Percentiles rank a stretch among this genome's conserved stretches.
Conservation (phyloP, 495 filamentous ascomycete species). For the Trypethelium eluteriae region DNA sequence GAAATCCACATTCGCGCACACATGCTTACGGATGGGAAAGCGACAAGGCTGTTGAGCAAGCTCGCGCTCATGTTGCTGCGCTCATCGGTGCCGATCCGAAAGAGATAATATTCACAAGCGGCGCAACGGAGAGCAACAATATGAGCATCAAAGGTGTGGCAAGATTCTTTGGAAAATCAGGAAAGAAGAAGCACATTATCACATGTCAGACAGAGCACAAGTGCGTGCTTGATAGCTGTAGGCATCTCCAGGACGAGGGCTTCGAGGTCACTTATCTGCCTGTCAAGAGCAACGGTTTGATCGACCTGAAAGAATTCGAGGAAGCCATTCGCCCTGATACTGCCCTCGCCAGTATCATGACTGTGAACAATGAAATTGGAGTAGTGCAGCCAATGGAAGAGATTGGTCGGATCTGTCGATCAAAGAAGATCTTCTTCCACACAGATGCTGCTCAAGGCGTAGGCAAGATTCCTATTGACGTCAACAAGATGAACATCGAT, state of each 20-base stretch:
- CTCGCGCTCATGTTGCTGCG: conserved; percentile 71
- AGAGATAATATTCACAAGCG: conserved; percentile 97
- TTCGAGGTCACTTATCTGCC: conserved; percentile 94
- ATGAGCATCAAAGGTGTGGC: conserved; percentile 99
- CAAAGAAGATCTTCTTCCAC: conserved; percentile 95
- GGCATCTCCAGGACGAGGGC: conserved; percentile 93
- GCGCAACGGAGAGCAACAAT: conserved; percentile 97
- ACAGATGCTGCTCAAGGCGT: conserved; percentile 96
- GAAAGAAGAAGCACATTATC: conserved; percentile 97
- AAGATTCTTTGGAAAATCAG: conserved; percentile 80
- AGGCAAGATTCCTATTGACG: conserved; percentile 92
- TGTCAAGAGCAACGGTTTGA: conserved; percentile 72
- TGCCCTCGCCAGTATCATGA: conserved; percentile 89
- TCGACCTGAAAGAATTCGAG: conserved; percentile 80
- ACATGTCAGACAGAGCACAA: conserved; percentile 98
- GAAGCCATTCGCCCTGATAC: conserved; percentile 87
- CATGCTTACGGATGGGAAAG: conserved; percentile 99
- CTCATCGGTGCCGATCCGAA: conserved; percentile 92
- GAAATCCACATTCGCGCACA: conserved; percentile 94
- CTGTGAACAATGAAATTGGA: conserved; percentile 98
- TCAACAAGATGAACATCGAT: conserved; percentile 94
- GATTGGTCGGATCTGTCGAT: conserved; percentile 85
- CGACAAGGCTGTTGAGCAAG: conserved; percentile 83
- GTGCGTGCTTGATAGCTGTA: conserved; percentile 93
- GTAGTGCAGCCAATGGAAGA: conserved; percentile 92